phyloP scores from a whole-genome alignment of 1,284 basidiomycete species.

The Lignosus rhinocerotis region DNA sequence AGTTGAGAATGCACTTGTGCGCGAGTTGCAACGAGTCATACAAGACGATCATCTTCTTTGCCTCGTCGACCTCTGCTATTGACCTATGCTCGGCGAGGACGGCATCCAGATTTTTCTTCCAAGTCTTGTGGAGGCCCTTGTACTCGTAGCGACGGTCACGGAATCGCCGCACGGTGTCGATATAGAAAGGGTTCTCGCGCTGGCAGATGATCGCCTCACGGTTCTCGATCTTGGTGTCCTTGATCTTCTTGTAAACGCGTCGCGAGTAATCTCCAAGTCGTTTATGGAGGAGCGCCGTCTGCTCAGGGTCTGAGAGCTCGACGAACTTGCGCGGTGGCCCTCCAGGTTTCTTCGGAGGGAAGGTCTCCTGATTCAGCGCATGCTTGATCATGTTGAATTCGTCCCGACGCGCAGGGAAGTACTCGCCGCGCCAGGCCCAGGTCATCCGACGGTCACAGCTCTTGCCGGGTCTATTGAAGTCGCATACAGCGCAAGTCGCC shows the following conservation, averaged over 20 bases:
- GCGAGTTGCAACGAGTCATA: constrained; percentile 99
- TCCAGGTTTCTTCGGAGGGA: constrained; percentile 81
- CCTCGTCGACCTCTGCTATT: constrained; percentile 90
- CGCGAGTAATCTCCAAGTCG: constrained; percentile 97
- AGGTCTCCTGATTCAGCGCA: constrained; percentile 92
- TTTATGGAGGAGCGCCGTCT: constrained; percentile 92
- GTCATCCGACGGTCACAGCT: constrained; percentile 92
- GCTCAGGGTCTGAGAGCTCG: constrained; percentile 87
- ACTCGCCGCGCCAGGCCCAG: constrained; percentile 99
- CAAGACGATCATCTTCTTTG: constrained; percentile 99
- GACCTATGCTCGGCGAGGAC: constrained; percentile 67
- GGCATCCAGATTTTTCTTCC: constrained; percentile 97
- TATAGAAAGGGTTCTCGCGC: constrained; percentile 98
- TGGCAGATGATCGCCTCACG: constrained; percentile 98
- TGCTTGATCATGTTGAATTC: constrained; percentile 99
- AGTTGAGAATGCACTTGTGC: constrained; percentile 99
- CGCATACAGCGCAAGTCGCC: constrained; percentile 96
- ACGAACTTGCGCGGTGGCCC: constrained; percentile 79
- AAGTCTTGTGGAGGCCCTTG: constrained; percentile 98
- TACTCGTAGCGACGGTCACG: constrained; percentile 99
- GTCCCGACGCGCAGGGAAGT: constrained; percentile 96
- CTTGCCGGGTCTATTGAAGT: constrained; percentile 97
- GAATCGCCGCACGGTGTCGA: constrained; percentile 97
- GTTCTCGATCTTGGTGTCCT: constrained; percentile 95
- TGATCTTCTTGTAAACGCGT: constrained; percentile 99